Percentiles rank a stretch among this genome's conserved stretches.
Evolutionary conservation across 2,329 filamentous ascomycete genomes (phyloP).

Genomic region (Pseudogymnoascus sp.): DNA sequence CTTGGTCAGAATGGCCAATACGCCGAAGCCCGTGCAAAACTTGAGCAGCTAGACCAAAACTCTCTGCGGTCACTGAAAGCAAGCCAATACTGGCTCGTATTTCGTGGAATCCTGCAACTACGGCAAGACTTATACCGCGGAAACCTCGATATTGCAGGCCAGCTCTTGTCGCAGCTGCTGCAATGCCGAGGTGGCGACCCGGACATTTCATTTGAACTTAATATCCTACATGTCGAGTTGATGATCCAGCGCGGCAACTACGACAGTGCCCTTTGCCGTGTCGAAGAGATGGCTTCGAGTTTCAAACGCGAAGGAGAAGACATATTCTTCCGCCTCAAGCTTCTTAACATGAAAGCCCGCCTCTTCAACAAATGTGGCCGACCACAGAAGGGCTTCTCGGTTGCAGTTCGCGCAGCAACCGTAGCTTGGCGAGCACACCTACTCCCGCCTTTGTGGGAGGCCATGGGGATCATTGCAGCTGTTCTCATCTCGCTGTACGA

Average conservation of each 20-base stretch:
- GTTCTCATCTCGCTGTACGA: slow-evolving; percentile 55
- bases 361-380: slow-evolving; percentile 53
- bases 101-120: slow-evolving; percentile 58
- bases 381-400: slow-evolving; percentile 57
- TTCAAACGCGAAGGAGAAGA: slow-evolving; percentile 52
- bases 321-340: slow-evolving; percentile 51
- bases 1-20: slow-evolving; percentile 63
- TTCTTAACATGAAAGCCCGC: slow-evolving; percentile 55
- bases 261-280: slow-evolving; percentile 42
- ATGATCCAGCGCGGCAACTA: slow-evolving; percentile 47
- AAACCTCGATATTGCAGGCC: slow-evolving; percentile 48
- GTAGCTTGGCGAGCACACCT: slow-evolving; percentile 53
- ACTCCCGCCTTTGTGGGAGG: slow-evolving; percentile 54
- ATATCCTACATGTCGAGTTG: slow-evolving; percentile 53
- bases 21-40: slow-evolving; percentile 53
- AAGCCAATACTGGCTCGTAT: slow-evolving; percentile 65
- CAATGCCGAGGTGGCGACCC: slow-evolving; percentile 34
- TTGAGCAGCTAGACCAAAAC: slow-evolving; percentile 55
- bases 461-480: slow-evolving; percentile 47
- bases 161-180: slow-evolving; percentile 51
- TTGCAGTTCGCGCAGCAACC: slow-evolving; percentile 56
- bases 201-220: slow-evolving; percentile 52
- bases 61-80: slow-evolving; percentile 67
- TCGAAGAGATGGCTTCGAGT: slow-evolving; percentile 44
- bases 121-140: slow-evolving; percentile 53